Evolutionary conservation across 2,329 filamentous ascomycete species (phyloP).

Genomic region (Fusarium pseudocircinatum): DNA sequence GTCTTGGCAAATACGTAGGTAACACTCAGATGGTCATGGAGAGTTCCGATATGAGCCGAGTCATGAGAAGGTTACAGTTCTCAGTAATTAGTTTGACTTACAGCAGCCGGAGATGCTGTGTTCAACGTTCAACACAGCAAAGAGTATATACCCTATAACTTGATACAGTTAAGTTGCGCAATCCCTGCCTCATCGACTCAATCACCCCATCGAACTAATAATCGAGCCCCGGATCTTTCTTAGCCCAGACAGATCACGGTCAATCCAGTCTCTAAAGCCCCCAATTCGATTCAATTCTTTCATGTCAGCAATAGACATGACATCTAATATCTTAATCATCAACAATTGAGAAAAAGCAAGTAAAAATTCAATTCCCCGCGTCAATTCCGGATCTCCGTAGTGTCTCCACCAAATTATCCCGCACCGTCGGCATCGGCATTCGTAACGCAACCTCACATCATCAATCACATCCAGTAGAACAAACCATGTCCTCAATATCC

Average conservation of each 20-base stretch:
- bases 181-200: slow-evolving; percentile 7
- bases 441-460: slow-evolving; percentile 9
- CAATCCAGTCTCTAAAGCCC: background rate
- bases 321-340: background rate
- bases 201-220: slow-evolving; percentile 14
- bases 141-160: background rate
- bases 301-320: background rate
- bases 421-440: background rate
- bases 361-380: background rate
- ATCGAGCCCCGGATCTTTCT: slow-evolving; percentile 15
- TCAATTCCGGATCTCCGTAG: slow-evolving; percentile 14
- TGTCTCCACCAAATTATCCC: slow-evolving; percentile 28
- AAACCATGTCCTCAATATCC: slow-evolving; percentile 15
- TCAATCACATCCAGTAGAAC: background rate
- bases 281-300: background rate
- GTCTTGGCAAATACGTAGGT: slow-evolving; percentile 14
- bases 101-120: background rate
- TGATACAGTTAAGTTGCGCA: background rate
- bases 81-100: no score
- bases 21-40: background rate
- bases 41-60: slow-evolving; percentile 10
- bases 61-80: background rate
- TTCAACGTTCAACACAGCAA: background rate
- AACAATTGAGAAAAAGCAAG: background rate
- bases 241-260: background rate